These are phyloP conservation scores for Elasticomyces elasticus DNA, from an alignment of 495 filamentous ascomycete species.

Conservation along the genomic window DNA sequence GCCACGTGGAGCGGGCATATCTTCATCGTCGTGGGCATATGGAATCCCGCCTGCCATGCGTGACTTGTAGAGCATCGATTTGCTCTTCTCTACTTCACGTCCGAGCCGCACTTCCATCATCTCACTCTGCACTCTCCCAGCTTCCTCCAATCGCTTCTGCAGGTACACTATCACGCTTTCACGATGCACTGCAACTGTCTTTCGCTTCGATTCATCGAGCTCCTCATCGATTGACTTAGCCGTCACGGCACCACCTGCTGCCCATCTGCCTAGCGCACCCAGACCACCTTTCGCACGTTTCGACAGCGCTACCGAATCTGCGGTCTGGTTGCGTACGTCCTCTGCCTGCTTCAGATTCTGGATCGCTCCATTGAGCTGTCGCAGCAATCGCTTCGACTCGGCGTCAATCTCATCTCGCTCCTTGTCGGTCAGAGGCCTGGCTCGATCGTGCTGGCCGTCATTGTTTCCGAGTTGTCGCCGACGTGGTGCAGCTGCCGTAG, in stretches of 20 bases:
- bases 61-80: constrained; percentile 67
- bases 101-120: constrained; percentile 88
- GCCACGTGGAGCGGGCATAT: neutral
- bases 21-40: constrained; percentile 10
- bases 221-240: constrained; percentile 53
- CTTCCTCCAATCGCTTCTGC: constrained; percentile 60
- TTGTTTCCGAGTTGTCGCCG: constrained; percentile 36
- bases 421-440: constrained; percentile 36
- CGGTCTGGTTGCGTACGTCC: constrained; percentile 64
- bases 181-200: constrained; percentile 50
- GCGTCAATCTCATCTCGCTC: constrained; percentile 63
- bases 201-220: constrained; percentile 56
- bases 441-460: constrained; percentile 43
- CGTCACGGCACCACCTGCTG: constrained; percentile 41
- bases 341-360: constrained; percentile 70
- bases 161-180: constrained; percentile 80
- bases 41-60: constrained; percentile 11
- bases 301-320: constrained; percentile 52
- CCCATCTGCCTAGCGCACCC: constrained; percentile 61
- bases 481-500: constrained; percentile 49
- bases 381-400: constrained; percentile 69
- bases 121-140: constrained; percentile 61
- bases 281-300: constrained; percentile 49
- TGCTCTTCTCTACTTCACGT: constrained; percentile 78
- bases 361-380: constrained; percentile 68